Base-by-base conservation (phyloP, 768 basidiomycete species). In the Boletales sp. region DNA sequence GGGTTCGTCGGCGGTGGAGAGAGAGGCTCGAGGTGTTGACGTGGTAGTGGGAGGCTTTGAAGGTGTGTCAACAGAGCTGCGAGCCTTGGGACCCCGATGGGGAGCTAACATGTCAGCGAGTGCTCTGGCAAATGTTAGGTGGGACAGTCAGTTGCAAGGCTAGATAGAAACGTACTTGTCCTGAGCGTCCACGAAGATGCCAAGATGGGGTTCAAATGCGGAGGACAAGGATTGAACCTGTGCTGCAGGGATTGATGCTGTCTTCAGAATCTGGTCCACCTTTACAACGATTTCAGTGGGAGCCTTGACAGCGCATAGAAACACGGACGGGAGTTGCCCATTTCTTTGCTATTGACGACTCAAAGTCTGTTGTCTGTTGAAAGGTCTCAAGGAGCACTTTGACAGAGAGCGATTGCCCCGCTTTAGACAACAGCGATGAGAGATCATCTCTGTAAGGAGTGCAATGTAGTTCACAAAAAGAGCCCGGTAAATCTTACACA, bases 121-220 rank as follows among this genome's bases (percentile, higher is more conserved):
- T 5, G 89, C 86, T 66, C 94, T 97, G 51, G 27, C 21, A 31
- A 18, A 45, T 13, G 17, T 15, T 47, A 14, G 40, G 44, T 18
- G 30, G 13, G 38, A 39, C 27, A 47, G 6, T 5, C 15, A 18
- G 15, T 27, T 41, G 32, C 27, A 38, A 52, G 15, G 5, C 40
- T 2, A 21, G 18, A 14, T 10, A 27, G 15, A 38, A 47, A 27
- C 89, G 83, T 86, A 76, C 93, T 87, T 92, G 76, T 97, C 93
- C 64, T 98, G 97, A 30, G 97, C 94, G 49, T 97, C 91, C 39
- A 98, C 86, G 60, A 95, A 98, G 35, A 99, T 83, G 21, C 82
- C 77, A 77, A 98, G 90, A 67, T 97, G 88, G 0, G 88, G 80
- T 52, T 97, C 95, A 62, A 97, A 97, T 6, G 91, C 85, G n/a